Evolutionary conservation across 257 asterid genomes (phyloP), one percentile per base, ranked within the genome.

Genomic region (Orobanche coerulescens): DNA sequence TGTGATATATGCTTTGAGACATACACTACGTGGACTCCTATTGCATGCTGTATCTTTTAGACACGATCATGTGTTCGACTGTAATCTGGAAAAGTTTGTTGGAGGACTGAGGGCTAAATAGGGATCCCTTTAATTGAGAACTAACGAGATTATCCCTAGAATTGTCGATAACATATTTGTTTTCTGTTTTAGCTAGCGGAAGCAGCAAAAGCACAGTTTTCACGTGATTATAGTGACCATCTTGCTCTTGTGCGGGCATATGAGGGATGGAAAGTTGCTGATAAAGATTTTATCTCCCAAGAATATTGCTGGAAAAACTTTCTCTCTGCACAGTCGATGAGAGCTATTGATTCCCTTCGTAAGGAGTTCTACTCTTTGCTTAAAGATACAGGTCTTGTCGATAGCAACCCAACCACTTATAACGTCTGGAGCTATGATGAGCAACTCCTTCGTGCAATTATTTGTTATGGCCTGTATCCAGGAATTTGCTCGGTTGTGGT

Each of bases 271-370:
- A 85, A 74, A 77, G 85, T 81, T 68, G 94, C 95, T 55, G 96
- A 91, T 70, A 82, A 43, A 66, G 90, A 85, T 75, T 65, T 71
- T 22, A 60, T 75, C 69, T 94, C 83, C 19, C 66, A 75, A 72
- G 94, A 88, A 47, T 92, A 88, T 81, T 86, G 98, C 87, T 85
- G 98, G 98, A 84, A 82, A 70, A 92, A 88, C 66, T 92, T 92
- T 78, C 80, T 92, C 23, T 92, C 98, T 22, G 75, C 72, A 58
- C 96, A 84, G 66, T 88, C 98, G 1, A 86, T 88, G 95, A 86
- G 76, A 78, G 87, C 88, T 64, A 88, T 88, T 51, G 98, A 88
- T 81, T 86, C 96, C 75, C 93, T 92, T 67, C 86, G 89, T 68
- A 69, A 60, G 71, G 94, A 92, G 78, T 88, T 88, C 68, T 86